These are phyloP conservation scores for Trametes hirsuta DNA, from an alignment of 1,284 basidiomycete species.

Conservation along the genomic window DNA sequence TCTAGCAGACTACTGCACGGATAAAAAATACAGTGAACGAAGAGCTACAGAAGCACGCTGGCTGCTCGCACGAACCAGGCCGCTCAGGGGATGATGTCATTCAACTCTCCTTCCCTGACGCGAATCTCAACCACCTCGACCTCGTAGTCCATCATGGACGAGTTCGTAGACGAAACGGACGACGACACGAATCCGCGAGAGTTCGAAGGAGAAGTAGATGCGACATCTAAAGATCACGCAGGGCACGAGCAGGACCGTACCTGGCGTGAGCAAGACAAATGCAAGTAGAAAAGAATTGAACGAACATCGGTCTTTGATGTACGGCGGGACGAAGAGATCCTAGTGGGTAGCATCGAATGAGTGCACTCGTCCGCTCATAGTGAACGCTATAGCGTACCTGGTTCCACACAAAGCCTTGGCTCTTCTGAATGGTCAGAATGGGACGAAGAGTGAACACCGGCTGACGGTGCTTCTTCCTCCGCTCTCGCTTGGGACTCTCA, in stretches of 20 bases:
- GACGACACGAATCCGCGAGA: slow-evolving; percentile 66
- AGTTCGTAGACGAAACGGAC: slow-evolving; percentile 67
- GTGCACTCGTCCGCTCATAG: background rate
- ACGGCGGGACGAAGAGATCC: slow-evolving; percentile 83
- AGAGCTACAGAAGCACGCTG: slow-evolving; percentile 13
- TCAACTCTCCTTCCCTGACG: slow-evolving; percentile 73
- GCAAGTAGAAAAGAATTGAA: slow-evolving; percentile 31
- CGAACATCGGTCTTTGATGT: slow-evolving; percentile 86
- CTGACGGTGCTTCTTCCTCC: slow-evolving; percentile 60
- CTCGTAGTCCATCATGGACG: slow-evolving; percentile 69
- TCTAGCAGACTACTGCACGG: slow-evolving; percentile 14
- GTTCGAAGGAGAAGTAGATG: slow-evolving; percentile 79
- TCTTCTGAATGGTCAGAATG: slow-evolving; percentile 80
- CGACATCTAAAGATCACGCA: slow-evolving; percentile 56
- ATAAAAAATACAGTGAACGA: slow-evolving; percentile 15
- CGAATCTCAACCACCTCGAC: slow-evolving; percentile 85
- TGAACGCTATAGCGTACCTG: slow-evolving; percentile 52
- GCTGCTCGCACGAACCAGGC: background rate
- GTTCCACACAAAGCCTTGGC: slow-evolving; percentile 88
- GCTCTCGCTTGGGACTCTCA: slow-evolving; percentile 51
- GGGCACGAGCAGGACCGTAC: slow-evolving; percentile 12
- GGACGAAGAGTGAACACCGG: slow-evolving; percentile 67
- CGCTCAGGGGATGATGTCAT: slow-evolving; percentile 69
- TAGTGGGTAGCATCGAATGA: slow-evolving; percentile 30
- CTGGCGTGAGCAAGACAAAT: slow-evolving; percentile 23